Percentiles rank a stretch among this genome's conserved stretches.
Evolutionary conservation across 2,329 filamentous ascomycete species (phyloP).

Genomic region (Blastomyces gilchristii): DNA sequence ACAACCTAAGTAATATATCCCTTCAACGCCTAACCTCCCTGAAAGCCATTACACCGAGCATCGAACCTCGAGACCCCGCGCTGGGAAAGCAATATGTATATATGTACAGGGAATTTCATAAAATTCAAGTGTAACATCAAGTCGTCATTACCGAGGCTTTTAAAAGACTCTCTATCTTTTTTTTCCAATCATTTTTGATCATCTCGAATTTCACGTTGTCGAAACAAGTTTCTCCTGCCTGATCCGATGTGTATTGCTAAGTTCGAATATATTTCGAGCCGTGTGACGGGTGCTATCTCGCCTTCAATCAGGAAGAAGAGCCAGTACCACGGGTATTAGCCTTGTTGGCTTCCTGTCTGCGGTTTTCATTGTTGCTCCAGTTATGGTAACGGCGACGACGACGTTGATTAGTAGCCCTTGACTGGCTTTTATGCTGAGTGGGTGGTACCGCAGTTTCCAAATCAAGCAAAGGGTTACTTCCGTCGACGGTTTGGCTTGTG

Average conservation of each 20-base stretch:
- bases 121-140: constrained; percentile 1
- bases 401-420: constrained; percentile 6
- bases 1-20: not conserved
- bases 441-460: not conserved
- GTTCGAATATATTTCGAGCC: not conserved
- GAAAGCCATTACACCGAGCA: not conserved
- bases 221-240: not conserved
- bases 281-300: not conserved
- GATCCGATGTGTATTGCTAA: not conserved
- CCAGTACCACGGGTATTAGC: constrained; percentile 3
- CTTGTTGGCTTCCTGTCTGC: constrained; percentile 6
- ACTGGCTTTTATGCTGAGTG: not conserved
- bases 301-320: constrained; percentile 5
- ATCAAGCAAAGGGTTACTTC: not conserved
- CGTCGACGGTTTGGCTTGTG: not conserved
- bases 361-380: constrained; percentile 11
- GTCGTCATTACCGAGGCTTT: not conserved
- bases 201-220: not conserved
- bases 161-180: not conserved
- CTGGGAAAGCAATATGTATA: constrained; percentile 7
- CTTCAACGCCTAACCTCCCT: not conserved
- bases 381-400: constrained; percentile 14
- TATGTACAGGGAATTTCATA: constrained; percentile 5
- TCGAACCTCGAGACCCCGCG: not conserved
- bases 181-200: not conserved